Evolutionary conservation across 129 eudicot species (phyloP).

Genomic region (Escallonia herrerae): DNA sequence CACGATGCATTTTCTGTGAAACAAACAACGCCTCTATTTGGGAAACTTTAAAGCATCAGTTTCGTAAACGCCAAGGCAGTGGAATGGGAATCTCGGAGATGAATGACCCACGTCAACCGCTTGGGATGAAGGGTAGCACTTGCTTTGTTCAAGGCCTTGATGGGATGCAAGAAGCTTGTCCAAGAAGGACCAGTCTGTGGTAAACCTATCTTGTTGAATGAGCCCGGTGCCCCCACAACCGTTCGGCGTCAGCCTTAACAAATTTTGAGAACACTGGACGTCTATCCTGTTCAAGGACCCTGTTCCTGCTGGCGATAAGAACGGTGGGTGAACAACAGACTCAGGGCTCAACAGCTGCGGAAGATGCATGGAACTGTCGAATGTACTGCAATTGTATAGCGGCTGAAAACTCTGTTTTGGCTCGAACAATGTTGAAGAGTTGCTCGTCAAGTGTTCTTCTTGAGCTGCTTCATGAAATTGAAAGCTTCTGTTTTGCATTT

Average conservation of each 20-base stretch:
- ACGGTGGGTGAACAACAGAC: conserved; percentile 6
- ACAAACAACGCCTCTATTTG: too few species aligned
- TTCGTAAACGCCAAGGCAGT: conserved; percentile 43
- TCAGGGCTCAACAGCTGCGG: conserved; percentile 58
- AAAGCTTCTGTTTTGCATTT: conserved; percentile 44
- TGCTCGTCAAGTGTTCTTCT: conserved; percentile 25
- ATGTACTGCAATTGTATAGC: conserved; percentile 22
- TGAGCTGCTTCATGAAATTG: conserved; percentile 31
- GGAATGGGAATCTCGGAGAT: conserved; percentile 45
- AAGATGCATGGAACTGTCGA: conserved; percentile 65
- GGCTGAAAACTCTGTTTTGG: conserved; percentile 15
- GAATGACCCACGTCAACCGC: conserved; percentile 26
- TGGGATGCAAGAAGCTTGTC: conserved; percentile 77
- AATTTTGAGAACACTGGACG: conserved; percentile 39
- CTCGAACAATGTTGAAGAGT: conserved; percentile 2
- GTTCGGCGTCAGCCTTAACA: conserved; percentile 43
- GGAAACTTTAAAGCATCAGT: conserved; percentile 47
- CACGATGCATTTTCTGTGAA: too few species aligned
- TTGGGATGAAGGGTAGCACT: conserved; percentile 21
- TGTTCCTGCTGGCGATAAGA: background rate
- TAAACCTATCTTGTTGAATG: conserved; percentile 29
- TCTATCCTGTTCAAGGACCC: conserved; percentile 22
- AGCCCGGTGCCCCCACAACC: conserved; percentile 9
- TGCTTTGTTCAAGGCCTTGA: conserved; percentile 35
- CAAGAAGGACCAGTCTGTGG: conserved; percentile 71